Base-by-base conservation (phyloP, 129 eudicot species). In the Glebionis coronaria region DNA sequence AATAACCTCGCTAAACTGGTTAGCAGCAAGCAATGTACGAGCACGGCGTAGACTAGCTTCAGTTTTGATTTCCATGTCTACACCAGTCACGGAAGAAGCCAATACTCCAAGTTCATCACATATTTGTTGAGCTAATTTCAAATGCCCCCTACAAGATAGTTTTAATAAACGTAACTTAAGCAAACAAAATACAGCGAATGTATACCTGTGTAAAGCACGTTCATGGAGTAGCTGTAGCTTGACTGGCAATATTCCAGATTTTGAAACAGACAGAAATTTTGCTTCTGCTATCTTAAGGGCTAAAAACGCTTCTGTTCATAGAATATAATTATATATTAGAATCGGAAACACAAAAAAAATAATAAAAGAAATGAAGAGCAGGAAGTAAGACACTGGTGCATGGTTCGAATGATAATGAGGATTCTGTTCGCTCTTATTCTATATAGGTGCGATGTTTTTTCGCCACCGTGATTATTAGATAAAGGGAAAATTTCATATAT, bases 171-270 rank as follows among this genome's bases (percentile, higher is more conserved):
- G 28, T 53, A 18, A 15, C 27, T 7, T 35, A 35, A 35, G 42
- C 42, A 35, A 35, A 15, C 19, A 31, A 45, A 10, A 51, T 13
- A 16, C 54, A 35, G 60, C 47, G 29, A 44, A 47, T 13, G 38
- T 27, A 21, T 77, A 92, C 97, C 90, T 77, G 69, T 94, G 97
- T 73, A 94, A 82, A 71, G 99, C 99, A 4, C 75, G 82, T 71
- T 94, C 97, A 78, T 94, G 99, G 52, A 90, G 86, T 71, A 94
- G 80, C 83, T 94, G 99, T 64, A 94, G 79, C 65, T 94, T 94
- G 63, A 87, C 77, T 45, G 88, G 78, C 74, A 82, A 75, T 54
- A 89, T 89, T 78, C 88, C 76, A 67, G 99, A 84, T 70, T 87
- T 89, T 19, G 99, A 87, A 68, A 86, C 82, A 14, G 86, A 88